Conservation (phyloP, 306 rosid species). For the Quercus dentata region DNA sequence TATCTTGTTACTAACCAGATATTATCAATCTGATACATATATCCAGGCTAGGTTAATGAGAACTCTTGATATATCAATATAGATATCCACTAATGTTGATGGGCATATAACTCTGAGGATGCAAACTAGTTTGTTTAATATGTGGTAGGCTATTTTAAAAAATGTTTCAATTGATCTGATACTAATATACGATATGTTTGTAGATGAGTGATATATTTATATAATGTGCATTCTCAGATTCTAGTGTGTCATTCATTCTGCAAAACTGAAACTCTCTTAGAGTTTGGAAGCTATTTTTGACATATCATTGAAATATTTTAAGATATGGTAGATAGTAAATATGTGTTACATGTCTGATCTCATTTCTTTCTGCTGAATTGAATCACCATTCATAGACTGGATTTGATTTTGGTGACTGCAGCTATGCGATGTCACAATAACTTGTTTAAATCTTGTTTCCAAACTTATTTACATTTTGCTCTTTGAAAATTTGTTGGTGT, state of each 20-base stretch:
- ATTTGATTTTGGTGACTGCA: background rate
- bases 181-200: no score
- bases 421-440: background rate
- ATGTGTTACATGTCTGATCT: background rate
- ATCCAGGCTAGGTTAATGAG: background rate
- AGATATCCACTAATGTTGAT: background rate
- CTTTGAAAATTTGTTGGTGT: conserved; percentile 8
- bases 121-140: background rate
- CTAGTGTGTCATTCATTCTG: background rate
- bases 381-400: background rate
- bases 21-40: background rate
- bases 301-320: background rate
- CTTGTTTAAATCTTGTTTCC: conserved; percentile 6
- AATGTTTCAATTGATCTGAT: background rate
- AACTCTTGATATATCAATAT: background rate
- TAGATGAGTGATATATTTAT: no score
- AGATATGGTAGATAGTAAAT: background rate
- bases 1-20: background rate
- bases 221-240: background rate
- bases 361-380: background rate
- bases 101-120: background rate
- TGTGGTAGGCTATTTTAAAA: background rate
- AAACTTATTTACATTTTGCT: conserved; percentile 12
- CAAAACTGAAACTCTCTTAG: background rate
- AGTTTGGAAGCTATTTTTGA: background rate